Evolutionary conservation across 345 rosid genomes (phyloP), one percentile per base, ranked within the genome.

Genomic region (Turritis glabra): DNA sequence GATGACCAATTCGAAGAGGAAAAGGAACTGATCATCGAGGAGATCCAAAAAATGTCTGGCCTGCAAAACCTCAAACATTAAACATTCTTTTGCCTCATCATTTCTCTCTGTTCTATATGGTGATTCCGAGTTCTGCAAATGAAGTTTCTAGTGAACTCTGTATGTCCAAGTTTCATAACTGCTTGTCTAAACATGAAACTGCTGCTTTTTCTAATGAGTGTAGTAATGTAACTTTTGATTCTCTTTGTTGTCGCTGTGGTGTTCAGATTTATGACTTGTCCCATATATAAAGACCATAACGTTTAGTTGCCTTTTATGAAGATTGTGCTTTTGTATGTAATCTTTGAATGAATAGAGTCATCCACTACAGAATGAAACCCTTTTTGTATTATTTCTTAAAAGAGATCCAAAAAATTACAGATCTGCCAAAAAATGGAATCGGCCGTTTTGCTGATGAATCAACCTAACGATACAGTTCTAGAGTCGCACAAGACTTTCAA

Each of bases 1-100:
- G 99, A 90, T 62, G 99, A 95, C 55, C 90, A 90, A 77, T 92
- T 95, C 64, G 99, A 95, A 29, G 97, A 90, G 80, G 99, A 92
- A 78, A 95, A 92, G 76, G 97, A 95, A 77, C 77, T 92, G 61
- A 92, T 92, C 79, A 88, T 95, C 41, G 89, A 85, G 60, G 97
- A 90, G 81, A 95, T 95, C 30, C 74, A 82, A 77, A 85, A 82
- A 80, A 74, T 90, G 72, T 82, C 96, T 17, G 55, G 78, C 56
- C 65, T 83, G 67, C 69, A 78, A 9, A 76, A 73, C 81, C 86
- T 71, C 12, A 37, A 77, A 27, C 67, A 11, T 21, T 77, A 25
- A 56, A 37, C 22, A 22, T 56, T 47, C 53, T 64, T 37, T 27
- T 71, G 51, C 44, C 65, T 57, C 48, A 19, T 40, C 54, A 57